These are phyloP conservation scores for Asparagopsis taxiformis DNA, from an alignment of 31 red algal genomes.

Conservation along the genomic window DNA sequence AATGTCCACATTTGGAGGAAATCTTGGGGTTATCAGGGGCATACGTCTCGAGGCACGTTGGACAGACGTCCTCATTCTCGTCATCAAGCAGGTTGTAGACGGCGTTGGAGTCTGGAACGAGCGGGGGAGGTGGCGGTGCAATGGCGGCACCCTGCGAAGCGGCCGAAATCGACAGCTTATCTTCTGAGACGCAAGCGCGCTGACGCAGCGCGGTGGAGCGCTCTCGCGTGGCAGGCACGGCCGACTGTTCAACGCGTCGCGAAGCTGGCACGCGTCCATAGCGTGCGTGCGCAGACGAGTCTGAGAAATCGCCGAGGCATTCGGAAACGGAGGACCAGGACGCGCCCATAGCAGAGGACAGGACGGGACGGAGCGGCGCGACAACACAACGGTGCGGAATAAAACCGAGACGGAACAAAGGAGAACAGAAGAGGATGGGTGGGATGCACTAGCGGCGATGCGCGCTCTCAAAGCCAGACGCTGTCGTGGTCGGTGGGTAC, in stretches of 20 bases:
- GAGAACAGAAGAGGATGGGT: too few species aligned
- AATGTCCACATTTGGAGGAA: slow-evolving; percentile 60
- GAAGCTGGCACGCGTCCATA: slow-evolving; percentile 43
- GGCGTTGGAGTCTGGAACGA: slow-evolving; percentile 75
- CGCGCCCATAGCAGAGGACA: slow-evolving; percentile 28
- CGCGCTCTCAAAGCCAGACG: too few species aligned
- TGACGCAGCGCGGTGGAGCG: slow-evolving; percentile 5
- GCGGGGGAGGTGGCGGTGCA: slow-evolving; percentile 74
- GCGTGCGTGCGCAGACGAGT: slow-evolving; percentile 10
- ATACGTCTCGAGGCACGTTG: slow-evolving; percentile 81
- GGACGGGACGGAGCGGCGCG: too few species aligned
- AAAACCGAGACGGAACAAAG: too few species aligned
- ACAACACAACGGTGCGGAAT: too few species aligned
- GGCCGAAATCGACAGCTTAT: slow-evolving; percentile 20
- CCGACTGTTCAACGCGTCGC: slow-evolving; percentile 26
- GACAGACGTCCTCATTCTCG: slow-evolving; percentile 86
- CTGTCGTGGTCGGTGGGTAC: too few species aligned
- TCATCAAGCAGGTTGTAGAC: slow-evolving; percentile 78
- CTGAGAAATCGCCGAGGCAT: slow-evolving; percentile 47
- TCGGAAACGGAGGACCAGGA: slow-evolving; percentile 62
- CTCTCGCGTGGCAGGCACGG: not conserved
- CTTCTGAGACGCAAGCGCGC: slow-evolving; percentile 20
- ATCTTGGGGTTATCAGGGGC: slow-evolving; percentile 78
- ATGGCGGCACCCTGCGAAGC: slow-evolving; percentile 50
- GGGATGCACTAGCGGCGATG: too few species aligned